phyloP scores from a whole-genome alignment of 2,329 filamentous ascomycete species.

The Fusarium mangiferae region DNA sequence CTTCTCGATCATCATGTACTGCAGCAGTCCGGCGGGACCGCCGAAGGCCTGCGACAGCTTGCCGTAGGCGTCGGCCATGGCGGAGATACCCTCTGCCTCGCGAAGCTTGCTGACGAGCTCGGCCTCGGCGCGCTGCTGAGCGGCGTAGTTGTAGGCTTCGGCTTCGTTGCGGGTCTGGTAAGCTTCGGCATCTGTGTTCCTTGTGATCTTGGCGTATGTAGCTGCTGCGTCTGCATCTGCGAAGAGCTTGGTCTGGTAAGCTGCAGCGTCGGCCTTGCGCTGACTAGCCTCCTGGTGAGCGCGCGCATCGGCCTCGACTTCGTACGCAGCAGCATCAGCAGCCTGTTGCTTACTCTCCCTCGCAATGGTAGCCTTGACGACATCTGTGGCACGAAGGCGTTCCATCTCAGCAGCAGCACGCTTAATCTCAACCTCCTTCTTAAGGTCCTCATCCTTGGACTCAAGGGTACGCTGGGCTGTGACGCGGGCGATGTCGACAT shows the following conservation, averaged over 20 bases:
- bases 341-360: slow-evolving; percentile 76
- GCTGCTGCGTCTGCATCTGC: slow-evolving; percentile 54
- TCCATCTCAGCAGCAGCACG: slow-evolving; percentile 84
- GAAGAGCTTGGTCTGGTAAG: slow-evolving; percentile 60
- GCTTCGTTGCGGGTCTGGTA: slow-evolving; percentile 61
- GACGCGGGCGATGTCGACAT: slow-evolving; percentile 81
- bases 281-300: slow-evolving; percentile 64
- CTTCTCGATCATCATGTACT: slow-evolving; percentile 89
- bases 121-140: slow-evolving; percentile 66
- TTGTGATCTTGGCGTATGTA: slow-evolving; percentile 63
- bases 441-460: slow-evolving; percentile 81
- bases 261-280: slow-evolving; percentile 62
- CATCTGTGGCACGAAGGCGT: slow-evolving; percentile 78
- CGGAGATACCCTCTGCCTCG: slow-evolving; percentile 79
- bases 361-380: slow-evolving; percentile 78
- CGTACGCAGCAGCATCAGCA: slow-evolving; percentile 73
- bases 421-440: slow-evolving; percentile 80
- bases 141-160: slow-evolving; percentile 52
- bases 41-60: slow-evolving; percentile 78
- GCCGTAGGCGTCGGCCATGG: slow-evolving; percentile 84
- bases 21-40: slow-evolving; percentile 79
- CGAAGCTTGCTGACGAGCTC: slow-evolving; percentile 70
- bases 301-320: slow-evolving; percentile 70
- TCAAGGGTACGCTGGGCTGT: slow-evolving; percentile 78
- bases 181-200: slow-evolving; percentile 62